These are phyloP conservation scores for Populus alba DNA, from an alignment of 345 rosid species.

Conservation along the genomic window DNA sequence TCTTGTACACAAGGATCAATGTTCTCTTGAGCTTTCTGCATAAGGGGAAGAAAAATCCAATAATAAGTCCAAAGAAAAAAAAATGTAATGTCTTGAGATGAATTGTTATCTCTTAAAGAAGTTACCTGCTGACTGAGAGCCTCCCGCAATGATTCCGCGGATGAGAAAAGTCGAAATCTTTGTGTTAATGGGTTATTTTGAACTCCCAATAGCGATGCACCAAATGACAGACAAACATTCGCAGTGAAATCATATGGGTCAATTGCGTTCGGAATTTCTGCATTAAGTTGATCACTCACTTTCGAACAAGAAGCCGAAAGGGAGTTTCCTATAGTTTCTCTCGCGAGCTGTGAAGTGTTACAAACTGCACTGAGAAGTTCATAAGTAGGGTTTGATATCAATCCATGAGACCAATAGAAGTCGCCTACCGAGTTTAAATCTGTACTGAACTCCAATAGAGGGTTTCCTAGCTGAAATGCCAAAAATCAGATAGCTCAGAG, in stretches of 20 bases:
- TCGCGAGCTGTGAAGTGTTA: slow-evolving; percentile 13
- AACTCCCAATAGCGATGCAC: not conserved
- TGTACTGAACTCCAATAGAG: slow-evolving; percentile 15
- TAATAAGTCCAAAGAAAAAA: too few species aligned
- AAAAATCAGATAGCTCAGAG: not conserved
- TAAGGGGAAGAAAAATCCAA: not conserved
- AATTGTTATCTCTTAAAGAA: not conserved
- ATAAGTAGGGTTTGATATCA: slow-evolving; percentile 20
- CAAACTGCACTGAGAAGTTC: slow-evolving; percentile 10
- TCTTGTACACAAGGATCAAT: slow-evolving; percentile 19
- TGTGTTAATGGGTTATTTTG: not conserved
- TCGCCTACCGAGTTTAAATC: slow-evolving; percentile 10
- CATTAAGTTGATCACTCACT: not conserved
- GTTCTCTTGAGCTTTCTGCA: slow-evolving; percentile 3
- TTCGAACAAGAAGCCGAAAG: not conserved
- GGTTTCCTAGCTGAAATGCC: slow-evolving; percentile 21
- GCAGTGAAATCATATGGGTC: slow-evolving; percentile 9
- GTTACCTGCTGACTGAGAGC: slow-evolving; percentile 5
- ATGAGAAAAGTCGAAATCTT: not conserved
- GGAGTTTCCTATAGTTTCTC: not conserved
- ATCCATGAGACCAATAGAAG: slow-evolving; percentile 23
- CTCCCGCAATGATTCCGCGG: not conserved
- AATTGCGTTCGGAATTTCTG: slow-evolving; percentile 10
- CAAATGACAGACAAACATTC: slow-evolving; percentile 5
- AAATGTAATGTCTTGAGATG: not conserved